Conservation (phyloP, 306 rosid species). For the Cotoneaster glaucophyllus region DNA sequence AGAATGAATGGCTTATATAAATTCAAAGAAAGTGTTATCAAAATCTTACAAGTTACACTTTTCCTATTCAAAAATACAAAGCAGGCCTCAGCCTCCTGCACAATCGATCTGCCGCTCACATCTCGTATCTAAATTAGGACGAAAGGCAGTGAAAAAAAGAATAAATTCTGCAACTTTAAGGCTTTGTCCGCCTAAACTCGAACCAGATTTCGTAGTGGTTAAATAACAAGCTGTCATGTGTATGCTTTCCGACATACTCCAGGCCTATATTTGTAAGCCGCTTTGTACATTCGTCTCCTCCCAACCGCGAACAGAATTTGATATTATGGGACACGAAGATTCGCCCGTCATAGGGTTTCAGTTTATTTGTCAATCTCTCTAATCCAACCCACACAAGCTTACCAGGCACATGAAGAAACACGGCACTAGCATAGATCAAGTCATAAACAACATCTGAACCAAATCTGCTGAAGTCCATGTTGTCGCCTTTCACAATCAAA, state of each 20-base stretch:
- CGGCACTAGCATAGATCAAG: conserved; percentile 90
- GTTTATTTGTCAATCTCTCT: conserved; percentile 57
- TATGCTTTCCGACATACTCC: conserved; percentile 65
- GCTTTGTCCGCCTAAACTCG: conserved; percentile 54
- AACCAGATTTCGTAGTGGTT: conserved; percentile 95
- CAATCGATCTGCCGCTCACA: conserved; percentile 3
- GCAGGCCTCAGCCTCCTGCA: conserved; percentile 17
- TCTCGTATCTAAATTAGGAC: conserved; percentile 5
- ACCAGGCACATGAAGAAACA: conserved; percentile 90
- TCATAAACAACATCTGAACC: conserved; percentile 47
- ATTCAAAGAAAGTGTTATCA: neutral
- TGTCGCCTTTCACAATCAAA: conserved; percentile 65
- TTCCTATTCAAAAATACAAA: conserved; percentile 4
- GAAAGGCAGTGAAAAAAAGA: neutral
- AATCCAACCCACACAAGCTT: conserved; percentile 81
- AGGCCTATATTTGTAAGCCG: conserved; percentile 66
- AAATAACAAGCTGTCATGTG: conserved; percentile 85
- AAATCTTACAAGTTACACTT: conserved; percentile 12
- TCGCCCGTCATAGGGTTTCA: conserved; percentile 66
- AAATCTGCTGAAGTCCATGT: conserved; percentile 70
- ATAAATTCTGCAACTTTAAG: conserved; percentile 17
- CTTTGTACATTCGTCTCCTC: conserved; percentile 78
- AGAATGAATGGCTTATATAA: neutral
- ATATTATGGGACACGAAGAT: conserved; percentile 82
- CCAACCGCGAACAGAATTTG: conserved; percentile 76